phyloP scores from a whole-genome alignment of 805 yeast species.

The Suhomyces xylopsoci region DNA sequence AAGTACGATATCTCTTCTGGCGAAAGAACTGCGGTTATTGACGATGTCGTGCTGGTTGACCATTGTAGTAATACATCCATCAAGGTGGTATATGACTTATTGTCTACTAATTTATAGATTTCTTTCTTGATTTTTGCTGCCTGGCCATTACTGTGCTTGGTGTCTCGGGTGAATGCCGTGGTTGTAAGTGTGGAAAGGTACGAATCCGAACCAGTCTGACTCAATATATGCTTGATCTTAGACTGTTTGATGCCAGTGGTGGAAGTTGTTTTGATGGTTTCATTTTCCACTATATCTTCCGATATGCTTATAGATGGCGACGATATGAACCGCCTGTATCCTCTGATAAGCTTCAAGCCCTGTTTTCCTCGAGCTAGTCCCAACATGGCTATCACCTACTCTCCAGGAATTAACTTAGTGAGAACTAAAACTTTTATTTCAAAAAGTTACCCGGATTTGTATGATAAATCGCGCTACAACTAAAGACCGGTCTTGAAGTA shows the following conservation, averaged over 20 bases:
- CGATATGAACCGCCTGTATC: slow-evolving; percentile 8
- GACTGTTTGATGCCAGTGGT: neutral
- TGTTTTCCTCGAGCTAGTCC: neutral
- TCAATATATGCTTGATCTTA: slow-evolving; percentile 5
- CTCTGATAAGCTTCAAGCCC: neutral
- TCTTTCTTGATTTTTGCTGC: slow-evolving; percentile 10
- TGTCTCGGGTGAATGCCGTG: neutral
- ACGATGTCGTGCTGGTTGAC: slow-evolving; percentile 6
- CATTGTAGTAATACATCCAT: slow-evolving; percentile 14
- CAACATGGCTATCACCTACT: neutral
- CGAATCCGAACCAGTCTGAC: neutral
- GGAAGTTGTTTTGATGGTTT: neutral
- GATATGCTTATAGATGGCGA: slow-evolving; percentile 11
- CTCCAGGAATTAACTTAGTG: neutral
- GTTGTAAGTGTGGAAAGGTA: neutral
- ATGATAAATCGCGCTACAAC: neutral
- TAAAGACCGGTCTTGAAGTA: no score
- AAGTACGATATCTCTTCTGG: slow-evolving; percentile 20
- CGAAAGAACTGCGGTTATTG: slow-evolving; percentile 8
- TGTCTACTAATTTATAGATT: slow-evolving; percentile 13
- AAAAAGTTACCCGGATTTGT: neutral
- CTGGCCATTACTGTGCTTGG: neutral
- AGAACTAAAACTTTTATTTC: neutral
- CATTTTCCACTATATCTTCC: slow-evolving; percentile 7
- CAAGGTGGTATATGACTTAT: slow-evolving; percentile 12